Conservation (phyloP, 192 early-diverging fungal genomes). For the Entomortierella beljakovae region DNA sequence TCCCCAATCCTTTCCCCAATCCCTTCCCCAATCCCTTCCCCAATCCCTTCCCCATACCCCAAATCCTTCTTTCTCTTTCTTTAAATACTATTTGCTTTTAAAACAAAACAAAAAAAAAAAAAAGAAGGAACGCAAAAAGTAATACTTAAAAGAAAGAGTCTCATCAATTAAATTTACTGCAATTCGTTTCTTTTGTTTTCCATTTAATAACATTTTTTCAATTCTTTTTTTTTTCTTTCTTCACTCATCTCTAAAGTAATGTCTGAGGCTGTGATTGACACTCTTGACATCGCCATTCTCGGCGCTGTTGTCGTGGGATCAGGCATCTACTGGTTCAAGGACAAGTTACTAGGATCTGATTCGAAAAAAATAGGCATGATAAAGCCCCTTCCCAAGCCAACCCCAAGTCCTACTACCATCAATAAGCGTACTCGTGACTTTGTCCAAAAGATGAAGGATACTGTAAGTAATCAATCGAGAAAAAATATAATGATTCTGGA, state of each 20-base stretch:
- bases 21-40: too few relatives aligned
- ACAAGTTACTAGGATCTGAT: slow-evolving; percentile 44
- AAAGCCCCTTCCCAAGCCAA: slow-evolving; percentile 38
- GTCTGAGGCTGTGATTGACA: slow-evolving; percentile 58
- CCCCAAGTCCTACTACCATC: too few relatives aligned
- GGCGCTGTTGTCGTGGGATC: slow-evolving; percentile 58
- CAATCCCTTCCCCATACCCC: too few relatives aligned
- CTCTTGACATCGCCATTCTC: slow-evolving; percentile 61
- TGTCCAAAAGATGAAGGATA: slow-evolving; percentile 67
- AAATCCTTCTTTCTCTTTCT: too few relatives aligned
- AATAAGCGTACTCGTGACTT: slow-evolving; percentile 63
- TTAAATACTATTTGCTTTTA: too few relatives aligned
- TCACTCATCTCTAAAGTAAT: slow-evolving; percentile 6
- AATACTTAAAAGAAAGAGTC: too few relatives aligned
- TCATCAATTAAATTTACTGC: background rate
- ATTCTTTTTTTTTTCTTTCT: background rate
- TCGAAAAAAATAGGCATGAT: slow-evolving; percentile 43
- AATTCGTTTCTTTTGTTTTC: background rate
- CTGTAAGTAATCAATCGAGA: slow-evolving; percentile 42
- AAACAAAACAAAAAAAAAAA: too few relatives aligned
- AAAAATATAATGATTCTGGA: too few relatives aligned
- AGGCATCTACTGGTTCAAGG: slow-evolving; percentile 57
- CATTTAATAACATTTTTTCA: too few relatives aligned
- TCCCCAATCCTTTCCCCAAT: too few relatives aligned
- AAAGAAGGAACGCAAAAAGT: too few relatives aligned